Conservation (phyloP, 352 stramenopile genomes). For the Phytophthora quininea region DNA sequence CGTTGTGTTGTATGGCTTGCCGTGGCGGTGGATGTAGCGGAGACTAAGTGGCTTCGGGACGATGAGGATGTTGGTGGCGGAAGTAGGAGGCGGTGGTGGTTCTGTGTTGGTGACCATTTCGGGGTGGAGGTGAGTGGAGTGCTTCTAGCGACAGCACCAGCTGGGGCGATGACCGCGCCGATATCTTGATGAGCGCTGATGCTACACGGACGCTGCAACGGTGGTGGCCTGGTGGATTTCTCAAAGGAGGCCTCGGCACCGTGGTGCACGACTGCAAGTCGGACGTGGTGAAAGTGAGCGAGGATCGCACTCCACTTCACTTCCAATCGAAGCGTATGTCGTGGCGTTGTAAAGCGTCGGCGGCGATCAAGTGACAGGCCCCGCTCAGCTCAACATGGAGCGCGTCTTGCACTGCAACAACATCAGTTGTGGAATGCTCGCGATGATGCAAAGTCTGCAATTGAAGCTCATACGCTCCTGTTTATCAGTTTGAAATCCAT, state of each 20-base stretch:
- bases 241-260: neutral
- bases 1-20: neutral
- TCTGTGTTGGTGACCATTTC: slow-evolving; percentile 5
- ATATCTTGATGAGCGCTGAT: neutral
- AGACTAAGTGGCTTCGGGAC: neutral
- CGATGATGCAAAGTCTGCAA: too few relatives aligned
- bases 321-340: too few relatives aligned
- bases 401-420: too few relatives aligned
- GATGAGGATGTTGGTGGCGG: slow-evolving; percentile 5
- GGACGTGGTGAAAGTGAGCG: too few relatives aligned
- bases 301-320: too few relatives aligned
- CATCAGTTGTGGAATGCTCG: too few relatives aligned
- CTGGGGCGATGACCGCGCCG: slow-evolving; percentile 8
- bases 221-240: neutral
- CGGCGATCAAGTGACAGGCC: too few relatives aligned
- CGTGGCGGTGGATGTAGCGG: neutral
- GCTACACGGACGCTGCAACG: slow-evolving; percentile 4
- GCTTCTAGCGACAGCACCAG: slow-evolving; percentile 10
- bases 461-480: too few relatives aligned
- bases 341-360: too few relatives aligned
- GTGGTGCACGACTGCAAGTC: neutral
- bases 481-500: too few relatives aligned
- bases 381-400: too few relatives aligned
- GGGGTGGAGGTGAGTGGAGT: slow-evolving; percentile 10
- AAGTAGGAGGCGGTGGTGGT: slow-evolving; percentile 8